Percentiles rank a stretch among this genome's conserved stretches.
These are phyloP conservation scores for Perkinsus marinus DNA, from an alignment of 169 alveolate genomes.

Conservation along the genomic window DNA sequence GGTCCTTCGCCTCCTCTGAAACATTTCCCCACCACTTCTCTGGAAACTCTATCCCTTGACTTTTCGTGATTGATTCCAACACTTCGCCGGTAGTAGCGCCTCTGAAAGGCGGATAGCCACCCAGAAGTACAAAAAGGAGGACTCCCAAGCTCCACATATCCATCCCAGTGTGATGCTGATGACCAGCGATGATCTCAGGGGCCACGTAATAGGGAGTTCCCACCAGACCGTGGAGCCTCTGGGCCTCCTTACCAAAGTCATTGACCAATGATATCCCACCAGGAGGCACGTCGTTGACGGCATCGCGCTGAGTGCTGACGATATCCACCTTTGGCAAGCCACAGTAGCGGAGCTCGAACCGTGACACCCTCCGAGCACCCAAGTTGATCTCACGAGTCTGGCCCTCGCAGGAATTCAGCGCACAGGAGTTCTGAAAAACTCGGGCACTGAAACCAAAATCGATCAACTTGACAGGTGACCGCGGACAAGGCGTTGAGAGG, in stretches of 20 bases:
- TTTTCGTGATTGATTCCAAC: slow-evolving; percentile 27
- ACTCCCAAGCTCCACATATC: slow-evolving; percentile 27
- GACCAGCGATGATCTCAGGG: slow-evolving; percentile 19
- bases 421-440: neutral
- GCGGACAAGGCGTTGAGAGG: slow-evolving; percentile 17
- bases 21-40: slow-evolving; percentile 48
- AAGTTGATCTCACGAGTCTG: slow-evolving; percentile 9
- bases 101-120: slow-evolving; percentile 25
- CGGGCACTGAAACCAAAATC: slow-evolving; percentile 24
- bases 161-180: slow-evolving; percentile 19
- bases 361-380: slow-evolving; percentile 6
- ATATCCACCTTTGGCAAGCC: neutral
- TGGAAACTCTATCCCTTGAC: slow-evolving; percentile 38
- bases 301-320: neutral
- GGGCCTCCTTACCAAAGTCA: neutral
- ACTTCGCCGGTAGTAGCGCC: slow-evolving; percentile 47
- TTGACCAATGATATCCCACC: neutral
- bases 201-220: slow-evolving; percentile 26
- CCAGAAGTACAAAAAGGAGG: slow-evolving; percentile 19
- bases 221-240: slow-evolving; percentile 17
- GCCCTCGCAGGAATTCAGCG: neutral
- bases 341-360: neutral
- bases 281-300: neutral
- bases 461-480: slow-evolving; percentile 22
- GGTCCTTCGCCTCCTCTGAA: slow-evolving; percentile 47